phyloP scores from a whole-genome alignment of 352 stramenopile species.

The Phytophthora pseudosyringae region DNA sequence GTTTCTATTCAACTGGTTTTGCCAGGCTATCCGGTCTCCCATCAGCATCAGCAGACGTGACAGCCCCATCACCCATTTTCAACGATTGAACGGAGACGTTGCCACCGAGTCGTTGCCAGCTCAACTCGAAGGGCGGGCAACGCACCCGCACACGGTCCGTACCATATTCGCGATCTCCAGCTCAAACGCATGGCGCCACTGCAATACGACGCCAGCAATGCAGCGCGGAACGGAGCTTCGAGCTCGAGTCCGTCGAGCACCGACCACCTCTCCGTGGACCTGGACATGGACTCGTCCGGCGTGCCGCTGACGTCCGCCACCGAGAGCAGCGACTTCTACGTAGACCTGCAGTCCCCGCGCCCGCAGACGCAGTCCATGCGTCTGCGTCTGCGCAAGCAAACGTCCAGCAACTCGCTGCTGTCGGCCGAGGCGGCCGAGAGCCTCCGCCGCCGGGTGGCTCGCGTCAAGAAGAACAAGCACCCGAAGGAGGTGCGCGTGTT shows the following conservation, averaged over 20 bases:
- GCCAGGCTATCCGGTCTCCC: constrained; percentile 3
- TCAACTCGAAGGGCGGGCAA: not conserved
- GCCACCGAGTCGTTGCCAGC: not conserved
- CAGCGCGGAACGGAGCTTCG: constrained; percentile 10
- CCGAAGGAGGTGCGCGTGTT: constrained; percentile 47
- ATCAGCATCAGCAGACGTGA: constrained; percentile 21
- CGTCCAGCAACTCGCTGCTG: constrained; percentile 19
- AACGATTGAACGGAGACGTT: constrained; percentile 8
- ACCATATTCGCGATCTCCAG: constrained; percentile 21
- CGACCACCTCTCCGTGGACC: constrained; percentile 30
- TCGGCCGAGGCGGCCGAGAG: constrained; percentile 26
- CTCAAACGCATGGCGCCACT: constrained; percentile 14
- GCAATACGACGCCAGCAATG: constrained; percentile 19
- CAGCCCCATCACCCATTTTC: constrained; percentile 25
- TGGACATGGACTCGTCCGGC: constrained; percentile 25
- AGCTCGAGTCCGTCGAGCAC: constrained; percentile 16
- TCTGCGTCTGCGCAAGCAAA: constrained; percentile 43
- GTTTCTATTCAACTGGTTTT: not conserved
- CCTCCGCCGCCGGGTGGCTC: constrained; percentile 32
- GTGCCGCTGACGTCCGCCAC: constrained; percentile 28
- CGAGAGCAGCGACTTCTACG: constrained; percentile 30
- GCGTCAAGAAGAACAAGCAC: constrained; percentile 57
- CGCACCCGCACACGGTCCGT: not conserved
- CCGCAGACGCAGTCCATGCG: constrained; percentile 49
- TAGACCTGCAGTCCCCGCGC: constrained; percentile 34